phyloP scores from a whole-genome alignment of 495 filamentous ascomycete species.

The Hyphodiscus hymeniophilus region DNA sequence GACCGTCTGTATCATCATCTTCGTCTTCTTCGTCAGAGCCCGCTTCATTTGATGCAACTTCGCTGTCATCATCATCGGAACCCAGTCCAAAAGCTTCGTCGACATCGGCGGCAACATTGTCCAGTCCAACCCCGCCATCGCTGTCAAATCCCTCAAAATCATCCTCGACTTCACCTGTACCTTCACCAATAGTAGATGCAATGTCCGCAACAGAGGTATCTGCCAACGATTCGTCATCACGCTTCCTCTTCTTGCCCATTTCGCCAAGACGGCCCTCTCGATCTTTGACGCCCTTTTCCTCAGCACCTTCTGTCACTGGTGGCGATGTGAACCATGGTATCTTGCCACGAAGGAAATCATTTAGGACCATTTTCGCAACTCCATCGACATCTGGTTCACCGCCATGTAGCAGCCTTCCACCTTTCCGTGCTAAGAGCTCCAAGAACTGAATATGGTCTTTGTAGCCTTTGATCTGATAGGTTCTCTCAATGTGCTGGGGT shows the following conservation, averaged over 20 bases:
- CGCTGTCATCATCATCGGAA: constrained; percentile 40
- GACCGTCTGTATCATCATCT: constrained; percentile 10
- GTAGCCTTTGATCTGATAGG: constrained; percentile 77
- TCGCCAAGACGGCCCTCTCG: constrained; percentile 48
- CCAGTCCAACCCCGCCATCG: constrained; percentile 34
- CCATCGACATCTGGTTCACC: constrained; percentile 90
- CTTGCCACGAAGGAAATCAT: constrained; percentile 91
- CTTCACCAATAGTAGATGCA: constrained; percentile 4
- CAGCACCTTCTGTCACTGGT: constrained; percentile 49
- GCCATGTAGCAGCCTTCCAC: constrained; percentile 75
- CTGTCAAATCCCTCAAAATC: constrained; percentile 48
- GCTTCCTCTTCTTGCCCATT: constrained; percentile 51
- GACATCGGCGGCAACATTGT: constrained; percentile 27
- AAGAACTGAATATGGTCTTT: constrained; percentile 72
- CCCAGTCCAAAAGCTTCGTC: constrained; percentile 40
- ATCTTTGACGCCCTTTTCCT: constrained; percentile 47
- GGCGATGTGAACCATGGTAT: constrained; percentile 91
- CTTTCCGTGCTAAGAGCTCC: constrained; percentile 78
- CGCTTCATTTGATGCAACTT: constrained; percentile 25
- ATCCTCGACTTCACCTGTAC: constrained; percentile 23
- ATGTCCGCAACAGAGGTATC: constrained; percentile 22
- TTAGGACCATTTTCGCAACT: constrained; percentile 90
- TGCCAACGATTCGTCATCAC: constrained; percentile 34
- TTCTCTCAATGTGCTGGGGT: constrained; percentile 80
- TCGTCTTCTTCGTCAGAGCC: constrained; percentile 16